Evolutionary conservation across 164 flowering plant species (phyloP).

Genomic region (Liriodendron chinense): DNA sequence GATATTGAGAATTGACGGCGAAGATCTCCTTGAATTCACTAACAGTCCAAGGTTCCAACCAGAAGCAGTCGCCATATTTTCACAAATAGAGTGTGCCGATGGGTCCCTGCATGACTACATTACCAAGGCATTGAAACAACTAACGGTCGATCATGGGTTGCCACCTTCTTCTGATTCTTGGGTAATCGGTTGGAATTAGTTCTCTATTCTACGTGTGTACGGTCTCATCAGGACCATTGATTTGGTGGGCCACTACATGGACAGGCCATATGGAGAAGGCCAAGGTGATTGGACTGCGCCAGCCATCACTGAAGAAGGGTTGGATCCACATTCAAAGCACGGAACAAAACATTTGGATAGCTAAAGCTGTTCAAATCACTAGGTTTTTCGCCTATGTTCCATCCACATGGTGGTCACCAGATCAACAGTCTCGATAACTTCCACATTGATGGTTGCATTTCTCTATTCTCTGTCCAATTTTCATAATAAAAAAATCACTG

Average conservation of each 20-base stretch:
- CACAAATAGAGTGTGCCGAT: conserved; percentile 35
- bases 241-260: neutral
- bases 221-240: neutral
- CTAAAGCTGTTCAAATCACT: neutral
- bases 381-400: neutral
- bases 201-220: neutral
- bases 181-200: conserved; percentile 38
- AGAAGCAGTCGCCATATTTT: conserved; percentile 54
- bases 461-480: neutral
- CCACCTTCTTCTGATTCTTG: conserved; percentile 87
- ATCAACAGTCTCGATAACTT: neutral
- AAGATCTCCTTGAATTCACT: conserved; percentile 75
- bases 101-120: conserved; percentile 47
- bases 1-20: conserved; percentile 91
- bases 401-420: neutral
- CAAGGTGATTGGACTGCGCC: neutral
- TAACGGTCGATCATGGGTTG: conserved; percentile 88
- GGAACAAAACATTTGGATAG: neutral
- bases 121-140: conserved; percentile 49
- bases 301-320: neutral
- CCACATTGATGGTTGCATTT: neutral
- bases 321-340: neutral
- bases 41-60: conserved; percentile 55
- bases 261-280: neutral
- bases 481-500: neutral